Percentiles rank a stretch among this genome's conserved stretches.
Conservation (phyloP, 257 asterid species). For the Plantago major region DNA sequence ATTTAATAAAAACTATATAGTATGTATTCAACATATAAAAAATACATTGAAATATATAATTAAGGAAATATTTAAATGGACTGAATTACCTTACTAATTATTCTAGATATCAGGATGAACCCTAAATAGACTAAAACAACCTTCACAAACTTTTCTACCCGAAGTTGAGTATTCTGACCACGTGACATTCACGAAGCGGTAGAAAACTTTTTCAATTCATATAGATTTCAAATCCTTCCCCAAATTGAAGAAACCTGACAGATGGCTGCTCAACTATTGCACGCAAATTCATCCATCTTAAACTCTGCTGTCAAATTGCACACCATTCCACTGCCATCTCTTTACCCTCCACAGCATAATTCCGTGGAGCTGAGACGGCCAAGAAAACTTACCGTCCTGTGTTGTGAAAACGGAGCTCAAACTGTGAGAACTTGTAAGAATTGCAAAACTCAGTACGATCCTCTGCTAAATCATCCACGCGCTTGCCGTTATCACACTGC, state of each 20-base stretch:
- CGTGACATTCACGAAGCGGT: too few species aligned
- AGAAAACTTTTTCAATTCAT: too few species aligned
- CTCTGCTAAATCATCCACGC: constrained; percentile 70
- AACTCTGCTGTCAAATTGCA: constrained; percentile 17
- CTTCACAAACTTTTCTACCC: too few species aligned
- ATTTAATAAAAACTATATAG: too few species aligned
- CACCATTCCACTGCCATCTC: neutral
- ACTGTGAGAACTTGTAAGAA: constrained; percentile 69
- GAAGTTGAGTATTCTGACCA: too few species aligned
- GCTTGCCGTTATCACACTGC: constrained; percentile 88
- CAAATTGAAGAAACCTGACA: constrained; percentile 20
- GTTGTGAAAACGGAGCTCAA: constrained; percentile 42
- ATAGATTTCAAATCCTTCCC: constrained; percentile 12
- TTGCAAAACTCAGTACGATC: constrained; percentile 86
- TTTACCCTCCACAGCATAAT: neutral
- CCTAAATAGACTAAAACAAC: too few species aligned
- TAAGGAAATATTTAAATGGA: too few species aligned
- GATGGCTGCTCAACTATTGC: constrained; percentile 31
- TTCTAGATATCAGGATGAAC: too few species aligned
- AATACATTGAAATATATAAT: too few species aligned
- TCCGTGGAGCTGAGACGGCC: constrained; percentile 22
- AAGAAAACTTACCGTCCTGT: constrained; percentile 34
- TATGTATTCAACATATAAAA: too few species aligned
- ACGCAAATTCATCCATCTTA: constrained; percentile 21
- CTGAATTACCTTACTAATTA: too few species aligned